Base-by-base conservation (phyloP, 805 yeast genomes). In the Soucietia sequanensis region DNA sequence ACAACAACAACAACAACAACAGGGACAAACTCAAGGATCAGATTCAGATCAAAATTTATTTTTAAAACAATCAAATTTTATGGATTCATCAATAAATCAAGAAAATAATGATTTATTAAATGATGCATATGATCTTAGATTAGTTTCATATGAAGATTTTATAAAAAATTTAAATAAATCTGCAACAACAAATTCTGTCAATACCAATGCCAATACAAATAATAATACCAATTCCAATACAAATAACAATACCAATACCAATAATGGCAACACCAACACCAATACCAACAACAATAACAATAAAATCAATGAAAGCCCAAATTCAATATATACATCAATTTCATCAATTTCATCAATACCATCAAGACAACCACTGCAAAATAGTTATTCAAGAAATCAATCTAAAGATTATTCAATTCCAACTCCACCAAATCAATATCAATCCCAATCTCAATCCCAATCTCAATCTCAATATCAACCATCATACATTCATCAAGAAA, bases 321-420 rank as follows among this genome's bases (percentile, higher is more conserved):
- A 12, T 13, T 29, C 16, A 23, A 14, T 10, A 18, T 23, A n/a
- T 29, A 29, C 17, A 23, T 18, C 16, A 23, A 29, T 11, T 29
- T 29, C 23, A 17, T 29, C 17, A 29, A 29, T 17, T 5, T 29
- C 31, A 12, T 19, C 31, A 6, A 19, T 29, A 4, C 31, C 31
- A 18, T 29, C 31, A 17, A 29, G 31, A 19, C 31, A 29, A 16
- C 31, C 31, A 9, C 31, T 29, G 31, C 31, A 29, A 21, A 29
- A 14, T 12, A 14, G 20, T 7, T 29, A 29, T 13, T 10, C 16
- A 29, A 18, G 23, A 21, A 10, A 16, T 5, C 31, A 29, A 27
- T 12, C 10, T 4, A 27, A 27, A 8, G 12, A n/a, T n/a, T n/a
- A n/a, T n/a, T 24, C 27, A 24, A 12, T 12, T 24, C 12, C 27